Conservation (phyloP, 179 eudicot genomes). For the Patellifolia procumbens region DNA sequence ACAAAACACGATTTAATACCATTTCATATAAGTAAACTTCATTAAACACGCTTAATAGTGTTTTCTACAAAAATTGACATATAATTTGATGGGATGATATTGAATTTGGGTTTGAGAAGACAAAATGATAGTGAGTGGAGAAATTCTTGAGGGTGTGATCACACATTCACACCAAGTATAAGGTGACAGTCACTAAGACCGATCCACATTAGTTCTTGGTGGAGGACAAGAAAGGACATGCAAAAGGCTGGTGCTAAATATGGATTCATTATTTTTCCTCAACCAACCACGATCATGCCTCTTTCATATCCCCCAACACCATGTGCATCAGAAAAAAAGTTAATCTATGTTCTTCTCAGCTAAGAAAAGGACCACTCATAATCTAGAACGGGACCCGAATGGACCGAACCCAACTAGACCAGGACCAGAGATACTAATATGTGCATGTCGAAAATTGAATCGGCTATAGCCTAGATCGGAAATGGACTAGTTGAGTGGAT, state of each 20-base stretch:
- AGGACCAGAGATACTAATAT: no score
- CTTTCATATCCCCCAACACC: conserved; percentile 8
- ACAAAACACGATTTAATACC: no score
- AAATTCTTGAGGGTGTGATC: not conserved
- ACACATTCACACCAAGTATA: conserved; percentile 8
- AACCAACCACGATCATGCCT: not conserved
- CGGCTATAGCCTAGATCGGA: no score
- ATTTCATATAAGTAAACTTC: no score
- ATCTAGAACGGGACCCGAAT: no score
- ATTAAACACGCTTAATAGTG: no score
- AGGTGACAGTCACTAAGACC: conserved; percentile 12
- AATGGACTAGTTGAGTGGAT: no score
- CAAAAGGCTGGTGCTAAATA: conserved; percentile 15
- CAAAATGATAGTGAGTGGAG: not conserved
- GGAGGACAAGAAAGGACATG: conserved; percentile 29
- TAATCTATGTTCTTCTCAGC: not conserved
- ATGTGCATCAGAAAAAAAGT: not conserved
- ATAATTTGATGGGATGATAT: no score
- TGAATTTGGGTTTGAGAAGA: not conserved
- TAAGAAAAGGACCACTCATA: not conserved
- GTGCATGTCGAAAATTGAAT: no score
- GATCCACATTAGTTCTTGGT: conserved; percentile 14
- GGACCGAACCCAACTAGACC: no score
- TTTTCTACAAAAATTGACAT: no score
- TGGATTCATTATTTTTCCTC: not conserved